These are phyloP conservation scores for Aspergillus sparsus DNA, from an alignment of 495 filamentous ascomycete species.

Conservation along the genomic window DNA sequence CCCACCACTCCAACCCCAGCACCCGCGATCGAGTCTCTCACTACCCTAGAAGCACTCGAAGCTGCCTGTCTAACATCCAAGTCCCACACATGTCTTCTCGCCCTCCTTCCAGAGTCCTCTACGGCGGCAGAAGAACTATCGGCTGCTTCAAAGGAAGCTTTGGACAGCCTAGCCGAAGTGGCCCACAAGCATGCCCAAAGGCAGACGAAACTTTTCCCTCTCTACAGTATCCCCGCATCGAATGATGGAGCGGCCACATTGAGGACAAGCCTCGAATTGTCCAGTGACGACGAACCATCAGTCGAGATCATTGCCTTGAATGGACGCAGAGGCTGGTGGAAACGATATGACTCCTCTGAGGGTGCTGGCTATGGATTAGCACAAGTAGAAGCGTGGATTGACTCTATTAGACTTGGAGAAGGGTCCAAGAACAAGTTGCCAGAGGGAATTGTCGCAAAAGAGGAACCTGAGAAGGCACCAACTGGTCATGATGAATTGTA, in stretches of 20 bases:
- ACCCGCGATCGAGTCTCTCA: conserved; percentile 52
- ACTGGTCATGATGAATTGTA: conserved; percentile 42
- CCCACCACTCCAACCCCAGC: conserved; percentile 31
- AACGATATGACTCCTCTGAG: conserved; percentile 60
- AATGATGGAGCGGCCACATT: conserved; percentile 61
- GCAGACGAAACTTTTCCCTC: conserved; percentile 73
- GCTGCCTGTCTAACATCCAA: conserved; percentile 73
- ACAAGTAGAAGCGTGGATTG: conserved; percentile 80
- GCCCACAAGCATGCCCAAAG: conserved; percentile 68
- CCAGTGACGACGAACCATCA: conserved; percentile 33
- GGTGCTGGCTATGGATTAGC: conserved; percentile 54
- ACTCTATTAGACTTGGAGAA: conserved; percentile 83
- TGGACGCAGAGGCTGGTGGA: conserved; percentile 82
- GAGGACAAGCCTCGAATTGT: conserved; percentile 61
- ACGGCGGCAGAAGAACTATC: conserved; percentile 50
- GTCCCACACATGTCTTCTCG: conserved; percentile 83
- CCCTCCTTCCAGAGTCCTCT: conserved; percentile 62
- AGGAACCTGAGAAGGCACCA: conserved; percentile 43
- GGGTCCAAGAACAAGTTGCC: conserved; percentile 79
- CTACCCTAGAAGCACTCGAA: conserved; percentile 59
- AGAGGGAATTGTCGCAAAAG: conserved; percentile 60
- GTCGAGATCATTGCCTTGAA: conserved; percentile 79
- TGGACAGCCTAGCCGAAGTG: conserved; percentile 71
- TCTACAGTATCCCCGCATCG: conserved; percentile 68
- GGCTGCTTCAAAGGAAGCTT: conserved; percentile 50